Percentiles rank a stretch among this genome's conserved stretches.
These are phyloP conservation scores for Eutrema salsugineum DNA, from an alignment of 441 rosid species.

Conservation along the genomic window DNA sequence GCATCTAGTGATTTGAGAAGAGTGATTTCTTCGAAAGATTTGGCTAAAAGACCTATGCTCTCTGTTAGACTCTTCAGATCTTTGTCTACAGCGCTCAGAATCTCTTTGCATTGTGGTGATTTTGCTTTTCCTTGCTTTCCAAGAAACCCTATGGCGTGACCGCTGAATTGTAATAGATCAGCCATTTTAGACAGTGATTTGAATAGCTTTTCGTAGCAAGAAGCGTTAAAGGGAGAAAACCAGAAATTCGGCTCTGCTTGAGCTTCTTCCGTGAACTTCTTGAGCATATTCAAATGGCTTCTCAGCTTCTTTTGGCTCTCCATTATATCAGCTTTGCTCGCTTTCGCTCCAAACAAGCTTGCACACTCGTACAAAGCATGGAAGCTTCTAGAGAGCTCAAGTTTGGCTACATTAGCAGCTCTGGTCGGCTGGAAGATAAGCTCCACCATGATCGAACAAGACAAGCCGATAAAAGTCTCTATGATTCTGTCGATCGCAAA, in stretches of 20 bases:
- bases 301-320: slow-evolving; percentile 50
- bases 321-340: slow-evolving; percentile 28
- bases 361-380: slow-evolving; percentile 42
- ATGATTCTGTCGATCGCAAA: slow-evolving; percentile 80
- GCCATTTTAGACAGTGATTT: slow-evolving; percentile 53
- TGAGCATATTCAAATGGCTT: slow-evolving; percentile 40
- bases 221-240: slow-evolving; percentile 64
- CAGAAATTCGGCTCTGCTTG: slow-evolving; percentile 81
- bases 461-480: slow-evolving; percentile 79
- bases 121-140: slow-evolving; percentile 39
- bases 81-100: slow-evolving; percentile 30
- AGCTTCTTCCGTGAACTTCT: slow-evolving; percentile 64
- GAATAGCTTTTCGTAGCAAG: slow-evolving; percentile 51
- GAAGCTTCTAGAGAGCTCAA: slow-evolving; percentile 46
- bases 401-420: slow-evolving; percentile 66
- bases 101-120: slow-evolving; percentile 33
- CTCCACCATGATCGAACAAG: slow-evolving; percentile 63
- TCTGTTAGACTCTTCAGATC: slow-evolving; percentile 53
- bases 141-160: slow-evolving; percentile 41
- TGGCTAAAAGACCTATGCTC: slow-evolving; percentile 37
- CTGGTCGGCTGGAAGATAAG: slow-evolving; percentile 57
- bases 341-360: slow-evolving; percentile 36
- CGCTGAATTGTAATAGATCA: slow-evolving; percentile 58
- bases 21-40: slow-evolving; percentile 49
- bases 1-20: slow-evolving; percentile 39